A percentile compares a stretch with the other conserved stretches of the same genome.
phyloP scores from a whole-genome alignment of 202 grass and related monocot genomes.

The Zizania palustris region DNA sequence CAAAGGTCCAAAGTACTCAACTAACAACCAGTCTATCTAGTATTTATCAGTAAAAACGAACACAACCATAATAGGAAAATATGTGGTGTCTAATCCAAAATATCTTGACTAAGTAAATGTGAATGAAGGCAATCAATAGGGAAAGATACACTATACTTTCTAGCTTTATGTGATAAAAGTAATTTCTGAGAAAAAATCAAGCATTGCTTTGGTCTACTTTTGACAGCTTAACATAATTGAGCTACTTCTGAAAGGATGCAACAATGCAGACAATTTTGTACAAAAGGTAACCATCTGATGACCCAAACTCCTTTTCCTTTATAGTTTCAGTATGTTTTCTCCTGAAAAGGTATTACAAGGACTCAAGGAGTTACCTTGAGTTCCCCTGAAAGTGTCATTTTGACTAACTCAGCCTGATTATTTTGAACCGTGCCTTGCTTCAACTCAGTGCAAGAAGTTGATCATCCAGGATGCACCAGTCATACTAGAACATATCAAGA shows the following conservation, averaged over 20 bases:
- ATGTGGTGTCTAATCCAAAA: neutral
- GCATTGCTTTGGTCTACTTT: neutral
- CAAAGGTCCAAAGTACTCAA: neutral
- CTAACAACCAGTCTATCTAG: neutral
- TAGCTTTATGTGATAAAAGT: conserved; percentile 9
- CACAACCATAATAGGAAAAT: neutral
- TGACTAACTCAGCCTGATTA: neutral
- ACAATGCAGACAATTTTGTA: conserved; percentile 57
- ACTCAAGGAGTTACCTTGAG: neutral
- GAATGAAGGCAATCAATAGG: neutral
- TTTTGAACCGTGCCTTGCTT: neutral
- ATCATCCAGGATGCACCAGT: conserved; percentile 54
- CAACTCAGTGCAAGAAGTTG: conserved; percentile 66
- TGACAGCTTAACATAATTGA: conserved; percentile 65
- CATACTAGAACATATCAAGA: conserved; percentile 54
- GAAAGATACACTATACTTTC: neutral
- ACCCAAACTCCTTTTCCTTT: neutral
- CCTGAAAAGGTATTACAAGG: neutral
- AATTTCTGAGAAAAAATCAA: conserved; percentile 8
- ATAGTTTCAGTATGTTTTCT: conserved; percentile 1
- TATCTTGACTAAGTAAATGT: neutral
- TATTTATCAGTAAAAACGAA: neutral
- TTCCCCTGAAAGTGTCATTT: neutral
- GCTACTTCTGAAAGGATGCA: conserved; percentile 76
- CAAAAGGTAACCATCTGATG: conserved; percentile 52